Base-by-base conservation (phyloP, 331 rosid genomes). In the Saraca asoca region DNA sequence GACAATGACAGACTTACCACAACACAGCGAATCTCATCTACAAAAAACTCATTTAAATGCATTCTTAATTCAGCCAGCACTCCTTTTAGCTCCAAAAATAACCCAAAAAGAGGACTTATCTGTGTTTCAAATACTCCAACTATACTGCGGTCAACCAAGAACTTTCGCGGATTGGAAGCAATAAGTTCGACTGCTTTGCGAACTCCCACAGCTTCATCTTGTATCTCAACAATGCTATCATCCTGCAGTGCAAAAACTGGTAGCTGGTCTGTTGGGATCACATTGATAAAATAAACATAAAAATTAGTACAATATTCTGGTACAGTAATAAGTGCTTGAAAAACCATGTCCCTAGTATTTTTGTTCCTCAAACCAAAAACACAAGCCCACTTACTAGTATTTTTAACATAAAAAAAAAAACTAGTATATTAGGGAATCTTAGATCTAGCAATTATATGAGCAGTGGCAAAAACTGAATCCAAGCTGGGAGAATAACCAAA, bases 81-180 rank as follows among this genome's bases (percentile, higher is more conserved):
- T 46, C 5, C 0, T 46, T 31, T 8, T n/a, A n/a, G 20, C 44
- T 45, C 33, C 7, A 44, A 68, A 67, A 59, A 66, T n/a, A 62
- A 46, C 39, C 35, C 6, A 57, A 55, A 52, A 54, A 45, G 53
- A 20, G 24, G 51, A 74, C 64, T 58, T 61, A 58, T 85, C 75
- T 83, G 75, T 33, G 77, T 67, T 80, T 83, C 88, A 80, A 83
- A 83, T 19, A 83, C 81, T 59, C 88, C 83, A 10, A 83, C 75
- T 67, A 83, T 75, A 78, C 88, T 74, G 49, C 83, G 85, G 70
- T 83, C 88, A 43, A 83, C 88, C 81, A 83, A 68, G 81, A 80
- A 83, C 55, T 80, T 83, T 4, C 83, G 64, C 24, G 80, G 79
- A 80, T 83, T 85, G 72, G 53, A 31, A 39, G 82, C 80, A 68